A percentile compares a stretch with the other conserved stretches of the same genome.
Evolutionary conservation across 768 basidiomycete genomes (phyloP).

Genomic region (Chalciporus sphaerocephalus): DNA sequence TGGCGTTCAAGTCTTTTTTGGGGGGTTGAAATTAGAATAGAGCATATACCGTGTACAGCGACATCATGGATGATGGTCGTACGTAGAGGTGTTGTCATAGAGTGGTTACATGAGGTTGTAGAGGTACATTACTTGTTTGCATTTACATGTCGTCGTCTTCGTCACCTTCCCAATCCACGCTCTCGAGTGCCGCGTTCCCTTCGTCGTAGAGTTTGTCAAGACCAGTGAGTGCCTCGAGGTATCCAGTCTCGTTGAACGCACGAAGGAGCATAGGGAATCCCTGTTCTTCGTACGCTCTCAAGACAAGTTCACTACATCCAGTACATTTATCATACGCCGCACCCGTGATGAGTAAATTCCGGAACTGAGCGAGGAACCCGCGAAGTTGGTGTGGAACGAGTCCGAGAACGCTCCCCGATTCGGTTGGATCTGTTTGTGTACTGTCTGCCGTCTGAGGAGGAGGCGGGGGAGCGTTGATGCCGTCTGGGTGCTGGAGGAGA

Average conservation of each 20-base stretch:
- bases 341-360: slow-evolving; percentile 78
- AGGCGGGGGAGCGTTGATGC: slow-evolving; percentile 68
- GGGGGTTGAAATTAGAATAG: no score
- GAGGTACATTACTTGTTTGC: neutral
- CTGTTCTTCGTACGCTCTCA: slow-evolving; percentile 75
- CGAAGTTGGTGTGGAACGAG: slow-evolving; percentile 92
- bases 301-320: slow-evolving; percentile 79
- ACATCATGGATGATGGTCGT: no score
- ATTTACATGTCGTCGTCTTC: slow-evolving; percentile 17
- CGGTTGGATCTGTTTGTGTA: slow-evolving; percentile 20
- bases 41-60: no score
- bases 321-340: slow-evolving; percentile 86
- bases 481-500: slow-evolving; percentile 82
- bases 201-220: slow-evolving; percentile 74
- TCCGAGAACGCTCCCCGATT: slow-evolving; percentile 61
- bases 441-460: slow-evolving; percentile 38
- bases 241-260: slow-evolving; percentile 80
- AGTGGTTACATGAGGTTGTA: no score
- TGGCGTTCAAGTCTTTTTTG: no score
- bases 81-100: no score
- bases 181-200: slow-evolving; percentile 65
- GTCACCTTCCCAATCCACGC: slow-evolving; percentile 74
- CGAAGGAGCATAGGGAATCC: slow-evolving; percentile 76
- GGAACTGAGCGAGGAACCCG: slow-evolving; percentile 85
- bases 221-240: slow-evolving; percentile 72